A percentile compares a stretch with the other conserved stretches of the same genome.
Conservation (phyloP, 78 protist genomes). For the Protostelium mycophagum region DNA sequence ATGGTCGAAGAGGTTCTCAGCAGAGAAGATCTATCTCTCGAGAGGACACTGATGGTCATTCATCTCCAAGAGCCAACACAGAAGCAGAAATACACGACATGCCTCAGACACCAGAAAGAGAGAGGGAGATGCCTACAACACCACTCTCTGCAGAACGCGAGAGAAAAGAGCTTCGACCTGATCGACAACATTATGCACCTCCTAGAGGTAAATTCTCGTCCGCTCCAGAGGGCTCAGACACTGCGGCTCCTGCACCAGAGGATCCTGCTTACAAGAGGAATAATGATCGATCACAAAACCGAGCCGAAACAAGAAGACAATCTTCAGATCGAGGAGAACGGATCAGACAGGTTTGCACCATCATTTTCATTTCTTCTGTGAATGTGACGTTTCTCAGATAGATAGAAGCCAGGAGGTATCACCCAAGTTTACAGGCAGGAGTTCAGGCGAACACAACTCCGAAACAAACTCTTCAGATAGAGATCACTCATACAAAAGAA, state of each 20-base stretch:
- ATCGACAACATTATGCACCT: not conserved
- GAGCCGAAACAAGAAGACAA: not conserved
- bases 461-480: not conserved
- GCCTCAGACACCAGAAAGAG: not conserved
- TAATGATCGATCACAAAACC: not conserved
- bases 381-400: no score
- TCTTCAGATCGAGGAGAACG: not conserved
- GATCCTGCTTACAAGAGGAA: not conserved
- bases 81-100: not conserved
- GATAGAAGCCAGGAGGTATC: no score
- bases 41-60: no score
- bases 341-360: not conserved
- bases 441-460: not conserved
- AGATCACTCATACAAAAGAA: not conserved
- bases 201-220: not conserved
- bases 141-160: not conserved
- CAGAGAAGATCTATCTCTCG: not conserved
- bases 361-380: no score
- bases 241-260: not conserved
- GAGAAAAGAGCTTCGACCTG: not conserved
- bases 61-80: no score
- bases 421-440: not conserved
- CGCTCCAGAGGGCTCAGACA: not conserved
- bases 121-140: not conserved
- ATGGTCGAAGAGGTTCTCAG: not conserved